Base-by-base conservation (phyloP, 2,329 filamentous ascomycete species). In the Diaporthe vaccinii region DNA sequence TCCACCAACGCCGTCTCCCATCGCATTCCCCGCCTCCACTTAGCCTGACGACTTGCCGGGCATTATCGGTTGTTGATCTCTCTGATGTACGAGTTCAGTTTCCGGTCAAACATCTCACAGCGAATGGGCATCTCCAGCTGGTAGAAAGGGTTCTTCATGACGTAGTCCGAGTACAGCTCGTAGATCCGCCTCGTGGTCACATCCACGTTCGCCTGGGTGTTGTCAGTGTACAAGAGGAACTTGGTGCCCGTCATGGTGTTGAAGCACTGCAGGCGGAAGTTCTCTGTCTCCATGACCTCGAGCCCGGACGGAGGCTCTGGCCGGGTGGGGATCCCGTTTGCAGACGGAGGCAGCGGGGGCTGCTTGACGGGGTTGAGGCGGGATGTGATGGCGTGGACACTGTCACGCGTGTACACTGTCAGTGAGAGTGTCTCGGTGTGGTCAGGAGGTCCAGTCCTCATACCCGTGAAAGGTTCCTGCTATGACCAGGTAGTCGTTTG, bases 91-190 rank as follows among this genome's bases (percentile, higher is more conserved):
- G 92, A 94, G 78, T 91, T 90, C 78, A 98, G 84, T 84, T 95
- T 95, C 80, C 96, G 89, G 84, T 99, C 97, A 86, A 98, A 99
- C 80, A 95, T 94, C 82, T 98, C 97, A 85, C 97, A 98, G 77
- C 97, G 90, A 72, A 99, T 92, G 9, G 97, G 97, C 96, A 98
- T 99, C 86, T 99, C 97, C 74, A 98, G 89, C 82, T 97, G 96
- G 86, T 98, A 98, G 82, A 99, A 99, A 1, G 97, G 97, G 84
- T 99, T 99, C 89, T 98, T 99, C 95, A 98, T 98, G 79, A 99
- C 97, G 83, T 95, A 98, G 84, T 99, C 97, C 69, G 95, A 91
- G 86, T 98, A 99, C 71, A 98, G 86, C 83, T 98, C 97, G 84
- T 99, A 98, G 80, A 98, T 93, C 83, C 92, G 93, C 82, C 92